Evolutionary conservation across 2,329 filamentous ascomycete genomes (phyloP).

Genomic region (Penicillium janthinellum): DNA sequence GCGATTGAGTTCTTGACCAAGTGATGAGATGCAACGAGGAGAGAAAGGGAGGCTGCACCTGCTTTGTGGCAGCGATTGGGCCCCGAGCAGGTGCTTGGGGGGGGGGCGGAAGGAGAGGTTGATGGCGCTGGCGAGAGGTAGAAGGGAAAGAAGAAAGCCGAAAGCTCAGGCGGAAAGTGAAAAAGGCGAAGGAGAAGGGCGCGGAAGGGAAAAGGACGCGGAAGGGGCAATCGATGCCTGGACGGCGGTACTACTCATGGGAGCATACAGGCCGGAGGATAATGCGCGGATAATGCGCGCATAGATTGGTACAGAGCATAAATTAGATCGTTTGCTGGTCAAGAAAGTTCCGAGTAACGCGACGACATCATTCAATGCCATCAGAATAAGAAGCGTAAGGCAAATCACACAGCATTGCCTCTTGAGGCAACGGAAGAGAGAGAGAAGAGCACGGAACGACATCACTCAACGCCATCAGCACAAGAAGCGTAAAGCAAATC

Average conservation of each 20-base stretch:
- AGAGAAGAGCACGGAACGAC: background rate
- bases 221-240: background rate
- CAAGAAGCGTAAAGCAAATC: conserved; percentile 9
- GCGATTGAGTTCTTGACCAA: background rate
- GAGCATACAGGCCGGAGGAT: too few relatives aligned
- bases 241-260: background rate
- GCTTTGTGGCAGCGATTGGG: background rate
- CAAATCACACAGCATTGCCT: conserved; percentile 6
- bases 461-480: background rate
- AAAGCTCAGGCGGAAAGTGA: background rate
- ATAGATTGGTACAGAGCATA: too few relatives aligned
- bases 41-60: conserved; percentile 29
- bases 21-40: conserved; percentile 37
- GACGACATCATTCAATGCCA: background rate
- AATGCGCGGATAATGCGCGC: too few relatives aligned
- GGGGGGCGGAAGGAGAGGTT: background rate
- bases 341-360: background rate
- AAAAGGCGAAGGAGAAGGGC: background rate
- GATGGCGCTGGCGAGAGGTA: background rate
- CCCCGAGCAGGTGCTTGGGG: background rate
- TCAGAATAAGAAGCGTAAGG: conserved; percentile 3
- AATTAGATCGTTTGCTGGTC: too few relatives aligned
- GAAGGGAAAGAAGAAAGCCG: background rate
- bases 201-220: background rate
- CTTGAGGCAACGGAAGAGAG: background rate